These are phyloP conservation scores for Amanita thiersii DNA, from an alignment of 768 basidiomycete species.

Conservation along the genomic window DNA sequence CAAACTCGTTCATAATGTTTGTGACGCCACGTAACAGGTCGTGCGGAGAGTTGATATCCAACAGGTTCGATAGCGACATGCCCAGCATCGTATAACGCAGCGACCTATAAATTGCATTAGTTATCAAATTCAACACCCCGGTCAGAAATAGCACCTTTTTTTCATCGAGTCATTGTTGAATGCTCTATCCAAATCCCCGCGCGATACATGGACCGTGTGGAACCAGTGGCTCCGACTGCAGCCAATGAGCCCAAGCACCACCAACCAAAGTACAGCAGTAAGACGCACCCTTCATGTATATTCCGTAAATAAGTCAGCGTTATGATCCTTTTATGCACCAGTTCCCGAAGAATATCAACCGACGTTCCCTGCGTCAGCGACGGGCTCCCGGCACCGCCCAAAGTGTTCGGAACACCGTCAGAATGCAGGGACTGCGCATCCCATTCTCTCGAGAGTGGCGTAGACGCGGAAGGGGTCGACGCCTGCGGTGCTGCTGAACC, in stretches of 20 bases:
- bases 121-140: conserved; percentile 6
- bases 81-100: conserved; percentile 78
- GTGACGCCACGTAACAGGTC: conserved; percentile 74
- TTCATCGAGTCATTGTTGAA: conserved; percentile 73
- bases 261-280: too few relatives aligned
- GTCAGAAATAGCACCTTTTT: conserved; percentile 45
- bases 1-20: conserved; percentile 68
- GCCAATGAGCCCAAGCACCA: conserved; percentile 3
- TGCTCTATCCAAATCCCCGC: conserved; percentile 61
- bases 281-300: conserved; percentile 79
- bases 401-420: conserved; percentile 26
- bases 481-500: conserved; percentile 23
- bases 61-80: conserved; percentile 75
- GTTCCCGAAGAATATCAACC: conserved; percentile 70
- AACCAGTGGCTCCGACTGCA: conserved; percentile 78
- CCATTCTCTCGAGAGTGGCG: conserved; percentile 51
- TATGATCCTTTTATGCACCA: conserved; percentile 78
- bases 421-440: conserved; percentile 63
- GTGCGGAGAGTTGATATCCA: conserved; percentile 73
- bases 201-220: conserved; percentile 76
- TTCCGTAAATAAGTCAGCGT: conserved; percentile 81
- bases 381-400: conserved; percentile 32
- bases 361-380: conserved; percentile 57
- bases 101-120: conserved; percentile 45
- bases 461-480: conserved; percentile 32